Conservation (phyloP, 176 grass and related monocot genomes). For the Otatea glauca region DNA sequence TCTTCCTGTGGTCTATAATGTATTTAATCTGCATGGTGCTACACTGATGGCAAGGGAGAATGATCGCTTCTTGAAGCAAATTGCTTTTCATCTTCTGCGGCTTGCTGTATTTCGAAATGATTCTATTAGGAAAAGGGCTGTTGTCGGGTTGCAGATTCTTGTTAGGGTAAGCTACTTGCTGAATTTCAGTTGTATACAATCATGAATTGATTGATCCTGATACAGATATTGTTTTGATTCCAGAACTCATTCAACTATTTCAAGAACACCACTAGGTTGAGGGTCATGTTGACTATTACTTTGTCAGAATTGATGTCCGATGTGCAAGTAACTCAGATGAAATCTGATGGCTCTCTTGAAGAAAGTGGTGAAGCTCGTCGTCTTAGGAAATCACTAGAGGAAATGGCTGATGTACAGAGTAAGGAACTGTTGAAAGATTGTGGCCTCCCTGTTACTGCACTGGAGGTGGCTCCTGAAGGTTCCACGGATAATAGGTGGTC, state of each 20-base stretch:
- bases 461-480: conserved; percentile 73
- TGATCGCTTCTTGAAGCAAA: conserved; percentile 98
- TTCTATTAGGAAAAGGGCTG: conserved; percentile 82
- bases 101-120: conserved; percentile 96
- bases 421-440: conserved; percentile 73
- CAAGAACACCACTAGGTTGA: conserved; percentile 85
- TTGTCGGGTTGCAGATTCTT: conserved; percentile 91
- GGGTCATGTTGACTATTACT: conserved; percentile 99
- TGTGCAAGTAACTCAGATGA: conserved; percentile 99
- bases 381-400: conserved; percentile 86
- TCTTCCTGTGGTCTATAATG: conserved; percentile 77
- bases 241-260: conserved; percentile 96
- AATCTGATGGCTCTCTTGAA: conserved; percentile 89
- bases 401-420: conserved; percentile 82
- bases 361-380: conserved; percentile 93
- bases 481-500: conserved; percentile 80
- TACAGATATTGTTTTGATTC: conserved; percentile 47
- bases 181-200: conserved; percentile 40
- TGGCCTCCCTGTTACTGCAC: conserved; percentile 69
- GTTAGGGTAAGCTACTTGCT: conserved; percentile 74
- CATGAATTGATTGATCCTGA: conserved; percentile 47
- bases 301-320: conserved; percentile 95
- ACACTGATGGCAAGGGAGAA: conserved; percentile 98
- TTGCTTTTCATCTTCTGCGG: conserved; percentile 93
- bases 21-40: conserved; percentile 89